A percentile compares a stretch with the other conserved stretches of the same genome.
Conservation (phyloP, 208 protist genomes). For the Herpetomonas tarakana region DNA sequence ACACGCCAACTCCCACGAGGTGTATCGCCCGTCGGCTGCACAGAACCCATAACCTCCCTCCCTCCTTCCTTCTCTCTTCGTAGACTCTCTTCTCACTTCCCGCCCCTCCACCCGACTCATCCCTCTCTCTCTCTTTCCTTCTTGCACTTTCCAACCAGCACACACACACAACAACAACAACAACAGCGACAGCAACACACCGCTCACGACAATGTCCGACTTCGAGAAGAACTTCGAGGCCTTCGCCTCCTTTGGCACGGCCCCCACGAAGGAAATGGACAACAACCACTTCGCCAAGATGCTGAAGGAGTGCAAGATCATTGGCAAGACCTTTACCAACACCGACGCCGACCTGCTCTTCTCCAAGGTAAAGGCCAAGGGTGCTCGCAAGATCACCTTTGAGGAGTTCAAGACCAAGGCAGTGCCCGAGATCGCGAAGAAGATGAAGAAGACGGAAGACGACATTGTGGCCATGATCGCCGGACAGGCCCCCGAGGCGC, state of each 20-base stretch:
- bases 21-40: too few species aligned
- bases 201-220: conserved; percentile 22
- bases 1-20: too few species aligned
- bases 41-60: too few species aligned
- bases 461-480: conserved; percentile 57
- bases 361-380: conserved; percentile 90
- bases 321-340: conserved; percentile 84
- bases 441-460: conserved; percentile 80
- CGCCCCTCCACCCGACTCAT: too few species aligned
- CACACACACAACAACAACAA: too few species aligned
- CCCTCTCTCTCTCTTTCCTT: not conserved
- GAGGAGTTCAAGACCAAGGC: conserved; percentile 63
- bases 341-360: conserved; percentile 91
- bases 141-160: not conserved
- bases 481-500: conserved; percentile 45
- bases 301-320: conserved; percentile 90
- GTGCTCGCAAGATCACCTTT: conserved; percentile 82
- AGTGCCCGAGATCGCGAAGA: conserved; percentile 81
- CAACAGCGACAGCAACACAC: too few species aligned
- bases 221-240: conserved; percentile 72
- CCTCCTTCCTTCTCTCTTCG: too few species aligned
- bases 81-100: too few species aligned
- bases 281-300: conserved; percentile 92
- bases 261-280: conserved; percentile 86
- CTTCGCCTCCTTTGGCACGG: conserved; percentile 87